Evolutionary conservation across 169 alveolate species (phyloP).

Genomic region (Plasmodium vivax): DNA sequence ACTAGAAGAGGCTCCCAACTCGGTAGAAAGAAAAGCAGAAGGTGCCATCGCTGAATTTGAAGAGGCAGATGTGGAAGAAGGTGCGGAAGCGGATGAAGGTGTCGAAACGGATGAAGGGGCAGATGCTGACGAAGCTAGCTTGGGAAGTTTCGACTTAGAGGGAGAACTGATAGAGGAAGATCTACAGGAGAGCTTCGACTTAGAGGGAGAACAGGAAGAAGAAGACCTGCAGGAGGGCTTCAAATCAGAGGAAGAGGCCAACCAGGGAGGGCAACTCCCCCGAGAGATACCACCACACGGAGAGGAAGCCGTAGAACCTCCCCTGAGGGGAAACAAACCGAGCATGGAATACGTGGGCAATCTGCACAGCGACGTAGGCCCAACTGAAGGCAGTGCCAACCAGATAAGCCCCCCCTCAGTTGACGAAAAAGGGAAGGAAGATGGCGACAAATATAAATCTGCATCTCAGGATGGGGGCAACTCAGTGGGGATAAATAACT

Average conservation of each 20-base stretch:
- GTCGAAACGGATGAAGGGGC: background rate
- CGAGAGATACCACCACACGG: background rate
- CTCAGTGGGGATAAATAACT: background rate
- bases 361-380: background rate
- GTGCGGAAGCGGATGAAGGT: background rate
- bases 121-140: background rate
- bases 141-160: background rate
- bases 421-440: background rate
- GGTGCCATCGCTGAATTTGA: background rate
- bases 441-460: background rate
- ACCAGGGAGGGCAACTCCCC: background rate
- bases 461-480: background rate
- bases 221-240: background rate
- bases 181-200: background rate
- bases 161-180: background rate
- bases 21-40: background rate
- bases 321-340: background rate
- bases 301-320: background rate
- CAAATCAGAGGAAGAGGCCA: background rate
- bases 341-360: background rate
- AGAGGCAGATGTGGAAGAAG: background rate
- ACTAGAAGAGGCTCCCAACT: no score
- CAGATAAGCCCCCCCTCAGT: background rate
- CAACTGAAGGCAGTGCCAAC: background rate
- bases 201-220: background rate